Evolutionary conservation across 306 rosid genomes (phyloP), one percentile per base, ranked within the genome.

Genomic region (Sophora flavescens): DNA sequence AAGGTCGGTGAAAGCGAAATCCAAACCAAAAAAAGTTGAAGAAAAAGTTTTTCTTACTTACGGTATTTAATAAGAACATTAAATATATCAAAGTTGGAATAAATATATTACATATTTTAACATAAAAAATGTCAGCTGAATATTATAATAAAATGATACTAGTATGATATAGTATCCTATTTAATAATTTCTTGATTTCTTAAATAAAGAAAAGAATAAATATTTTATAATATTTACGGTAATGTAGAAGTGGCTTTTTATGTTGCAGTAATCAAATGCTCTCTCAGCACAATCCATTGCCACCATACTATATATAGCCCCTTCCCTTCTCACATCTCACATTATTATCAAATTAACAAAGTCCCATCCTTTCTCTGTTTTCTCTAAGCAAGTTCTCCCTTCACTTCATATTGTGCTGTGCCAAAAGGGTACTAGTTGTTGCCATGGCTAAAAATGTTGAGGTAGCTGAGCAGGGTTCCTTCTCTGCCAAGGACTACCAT

Each of bases 401-500:
- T 48, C 16, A 28, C 1, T 13, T 53, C 18, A 8, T 41, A 8
- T 41, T 41, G 9, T 50, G 36, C 28, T 59, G 32, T 45, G 39
- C 8, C 33, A 6, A 56, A 56, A 56, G 30, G 53, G 16, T 56
- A 41, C 47, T 12, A 2, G 45, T 61, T 62, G 45, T 61, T 62
- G 63, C 11, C n/a, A 67, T 77, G 81, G 81, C 75, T 4, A 77
- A 77, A 60, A 75, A 68, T 18, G 50, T 44, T 67, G 81, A 77
- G 68, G 56, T 61, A 9, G 78, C 45, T 15, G 70, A 61, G 70
- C 17, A 59, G 6, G 75, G 75, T 14, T 67, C 81, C 18, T 67
- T 54, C 38, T 11, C 75, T 3, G 26, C 68, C 0, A 77, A 77
- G 75, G 81, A 77, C 50, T 77, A 77, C 68, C 75, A 77, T n/a